A percentile compares a stretch with the other conserved stretches of the same genome.
Evolutionary conservation across 2,329 filamentous ascomycete species (phyloP).

Genomic region (Chalaropsis ovoidea): DNA sequence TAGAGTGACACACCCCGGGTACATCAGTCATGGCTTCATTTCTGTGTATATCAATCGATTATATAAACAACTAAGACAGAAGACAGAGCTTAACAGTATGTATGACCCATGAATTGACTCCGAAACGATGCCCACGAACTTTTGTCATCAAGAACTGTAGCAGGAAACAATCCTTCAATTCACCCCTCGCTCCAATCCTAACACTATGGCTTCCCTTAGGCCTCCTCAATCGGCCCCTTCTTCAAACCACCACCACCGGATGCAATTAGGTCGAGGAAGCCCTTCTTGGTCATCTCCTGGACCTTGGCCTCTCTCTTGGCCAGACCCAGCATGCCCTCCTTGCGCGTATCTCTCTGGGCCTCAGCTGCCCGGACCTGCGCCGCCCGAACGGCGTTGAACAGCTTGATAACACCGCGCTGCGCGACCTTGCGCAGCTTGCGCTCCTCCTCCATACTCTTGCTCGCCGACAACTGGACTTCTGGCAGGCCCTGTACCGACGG

Average conservation of each 20-base stretch:
- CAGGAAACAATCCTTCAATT: not conserved
- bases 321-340: constrained; percentile 67
- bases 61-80: constrained; percentile 5
- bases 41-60: constrained; percentile 14
- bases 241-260: constrained; percentile 51
- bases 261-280: constrained; percentile 83
- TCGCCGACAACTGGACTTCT: constrained; percentile 31
- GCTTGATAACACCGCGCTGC: constrained; percentile 84
- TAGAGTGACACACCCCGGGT: no score
- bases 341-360: constrained; percentile 58
- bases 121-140: constrained; percentile 1
- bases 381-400: constrained; percentile 90
- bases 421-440: constrained; percentile 74
- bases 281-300: constrained; percentile 94
- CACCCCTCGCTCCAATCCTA: not conserved
- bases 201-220: constrained; percentile 31
- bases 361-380: constrained; percentile 83
- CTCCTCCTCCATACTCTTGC: constrained; percentile 53
- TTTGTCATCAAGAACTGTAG: constrained; percentile 14
- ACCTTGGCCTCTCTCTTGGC: constrained; percentile 74
- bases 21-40: not conserved
- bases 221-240: constrained; percentile 50
- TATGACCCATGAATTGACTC: constrained; percentile 6
- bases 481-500: constrained; percentile 19
- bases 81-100: constrained; percentile 1